Conservation (phyloP, 2,329 filamentous ascomycete genomes). For the Hymenotorrendiella dingleyae region DNA sequence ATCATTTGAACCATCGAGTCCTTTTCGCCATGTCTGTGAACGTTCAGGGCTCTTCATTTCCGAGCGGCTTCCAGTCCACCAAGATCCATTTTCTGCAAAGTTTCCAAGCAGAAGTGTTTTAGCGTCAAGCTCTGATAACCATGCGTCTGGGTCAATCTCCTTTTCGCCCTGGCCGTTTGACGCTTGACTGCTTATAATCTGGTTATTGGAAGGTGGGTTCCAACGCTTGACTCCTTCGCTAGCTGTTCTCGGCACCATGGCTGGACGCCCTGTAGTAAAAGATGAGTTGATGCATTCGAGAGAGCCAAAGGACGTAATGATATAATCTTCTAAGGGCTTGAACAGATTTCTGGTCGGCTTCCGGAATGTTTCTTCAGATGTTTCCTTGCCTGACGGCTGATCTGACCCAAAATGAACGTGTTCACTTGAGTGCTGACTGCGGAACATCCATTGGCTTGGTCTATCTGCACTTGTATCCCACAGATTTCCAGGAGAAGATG, state of each 20-base stretch:
- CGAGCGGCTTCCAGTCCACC: conserved; percentile 63
- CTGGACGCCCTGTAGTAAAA: conserved; percentile 52
- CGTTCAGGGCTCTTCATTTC: conserved; percentile 34
- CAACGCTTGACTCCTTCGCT: conserved; percentile 23
- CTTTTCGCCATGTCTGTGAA: conserved; percentile 30
- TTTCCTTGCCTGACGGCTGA: conserved; percentile 4
- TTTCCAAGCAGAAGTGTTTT: conserved; percentile 70
- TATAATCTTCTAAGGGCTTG: conserved; percentile 70
- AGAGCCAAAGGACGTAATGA: conserved; percentile 61
- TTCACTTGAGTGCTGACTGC: conserved; percentile 1
- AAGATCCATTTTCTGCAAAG: conserved; percentile 73
- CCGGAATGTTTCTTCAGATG: conserved; percentile 29
- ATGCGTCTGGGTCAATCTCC: conserved; percentile 19
- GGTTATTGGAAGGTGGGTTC: conserved; percentile 10
- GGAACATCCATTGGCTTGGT: conserved; percentile 5
- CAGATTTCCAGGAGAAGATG: conserved; percentile 23
- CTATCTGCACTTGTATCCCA: conserved; percentile 18
- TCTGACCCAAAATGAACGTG: background rate
- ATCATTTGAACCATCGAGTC: conserved; percentile 7
- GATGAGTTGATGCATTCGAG: conserved; percentile 71
- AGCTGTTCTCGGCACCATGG: conserved; percentile 24
- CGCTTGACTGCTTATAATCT: too few relatives aligned
- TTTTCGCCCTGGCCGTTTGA: conserved; percentile 28
- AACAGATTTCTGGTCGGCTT: conserved; percentile 57
- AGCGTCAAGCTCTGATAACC: conserved; percentile 60